Evolutionary conservation across 768 basidiomycete genomes (phyloP).

Genomic region (Suillus subluteus): DNA sequence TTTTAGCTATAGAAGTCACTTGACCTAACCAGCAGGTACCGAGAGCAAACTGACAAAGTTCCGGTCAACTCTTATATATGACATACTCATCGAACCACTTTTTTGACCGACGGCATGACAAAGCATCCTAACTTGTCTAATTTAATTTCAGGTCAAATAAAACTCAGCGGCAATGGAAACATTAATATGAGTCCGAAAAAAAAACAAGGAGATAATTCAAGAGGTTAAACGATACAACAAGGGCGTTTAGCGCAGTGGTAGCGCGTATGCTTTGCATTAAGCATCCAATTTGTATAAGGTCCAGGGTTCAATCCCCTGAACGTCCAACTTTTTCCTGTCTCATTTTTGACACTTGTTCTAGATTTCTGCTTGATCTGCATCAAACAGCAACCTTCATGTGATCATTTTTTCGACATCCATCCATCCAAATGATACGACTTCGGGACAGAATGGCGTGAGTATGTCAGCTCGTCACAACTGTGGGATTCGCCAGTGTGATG

Average conservation of each 20-base stretch:
- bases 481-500: not conserved
- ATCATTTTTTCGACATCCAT: not conserved
- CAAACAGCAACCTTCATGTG: too few relatives aligned
- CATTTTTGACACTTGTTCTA: not conserved
- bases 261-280: conserved; percentile 47
- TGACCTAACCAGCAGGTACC: not conserved
- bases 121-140: not conserved
- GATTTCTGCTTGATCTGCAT: too few relatives aligned
- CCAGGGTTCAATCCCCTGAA: conserved; percentile 49
- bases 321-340: conserved; percentile 33
- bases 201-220: not conserved
- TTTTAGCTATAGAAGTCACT: not conserved
- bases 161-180: conserved; percentile 1
- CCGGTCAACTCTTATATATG: conserved; percentile 23
- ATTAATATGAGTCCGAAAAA: too few relatives aligned
- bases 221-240: not conserved
- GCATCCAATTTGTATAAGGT: conserved; percentile 40
- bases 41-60: not conserved
- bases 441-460: not conserved
- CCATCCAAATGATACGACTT: not conserved
- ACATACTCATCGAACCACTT: conserved; percentile 29
- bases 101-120: conserved; percentile 24
- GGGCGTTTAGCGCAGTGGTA: conserved; percentile 41
- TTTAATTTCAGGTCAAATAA: not conserved
- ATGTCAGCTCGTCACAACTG: not conserved